Conservation (phyloP, 2,329 filamentous ascomycete genomes). For the Emergomyces orientalis region DNA sequence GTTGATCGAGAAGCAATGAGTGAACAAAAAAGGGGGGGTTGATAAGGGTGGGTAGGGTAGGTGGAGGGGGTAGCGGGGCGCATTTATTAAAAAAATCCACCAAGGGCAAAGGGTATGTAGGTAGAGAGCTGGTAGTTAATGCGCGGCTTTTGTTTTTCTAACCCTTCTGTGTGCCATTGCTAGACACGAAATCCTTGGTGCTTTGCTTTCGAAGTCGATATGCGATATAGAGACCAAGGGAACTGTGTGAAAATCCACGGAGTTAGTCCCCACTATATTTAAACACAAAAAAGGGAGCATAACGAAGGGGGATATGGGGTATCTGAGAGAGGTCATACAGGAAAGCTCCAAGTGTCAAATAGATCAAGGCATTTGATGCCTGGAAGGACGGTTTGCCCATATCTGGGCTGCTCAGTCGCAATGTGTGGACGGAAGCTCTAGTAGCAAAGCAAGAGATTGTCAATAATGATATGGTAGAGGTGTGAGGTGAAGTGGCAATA, state of each 20-base stretch:
- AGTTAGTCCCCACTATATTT: conserved; percentile 3
- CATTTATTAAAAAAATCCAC: background rate
- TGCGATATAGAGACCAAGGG: conserved; percentile 52
- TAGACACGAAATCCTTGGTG: conserved; percentile 62
- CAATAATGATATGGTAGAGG: background rate
- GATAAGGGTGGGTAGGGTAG: background rate
- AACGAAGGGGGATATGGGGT: conserved; percentile 9
- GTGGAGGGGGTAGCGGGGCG: background rate
- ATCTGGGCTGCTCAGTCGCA: background rate
- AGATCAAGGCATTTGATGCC: conserved; percentile 77
- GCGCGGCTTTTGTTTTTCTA: conserved; percentile 30
- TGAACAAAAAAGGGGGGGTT: background rate
- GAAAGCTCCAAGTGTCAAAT: conserved; percentile 67
- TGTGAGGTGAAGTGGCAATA: background rate
- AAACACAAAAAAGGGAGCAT: background rate
- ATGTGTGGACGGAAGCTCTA: background rate
- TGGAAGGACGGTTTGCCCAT: conserved; percentile 68
- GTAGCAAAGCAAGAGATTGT: background rate
- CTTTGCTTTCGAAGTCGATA: conserved; percentile 52
- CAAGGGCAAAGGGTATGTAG: background rate
- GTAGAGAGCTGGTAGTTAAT: background rate
- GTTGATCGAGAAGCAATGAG: background rate
- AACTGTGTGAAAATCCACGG: conserved; percentile 33
- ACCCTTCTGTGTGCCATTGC: conserved; percentile 79
- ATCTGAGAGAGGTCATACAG: conserved; percentile 46